Base-by-base conservation (phyloP, 2,329 filamentous ascomycete species). In the Bipolaris cookei region DNA sequence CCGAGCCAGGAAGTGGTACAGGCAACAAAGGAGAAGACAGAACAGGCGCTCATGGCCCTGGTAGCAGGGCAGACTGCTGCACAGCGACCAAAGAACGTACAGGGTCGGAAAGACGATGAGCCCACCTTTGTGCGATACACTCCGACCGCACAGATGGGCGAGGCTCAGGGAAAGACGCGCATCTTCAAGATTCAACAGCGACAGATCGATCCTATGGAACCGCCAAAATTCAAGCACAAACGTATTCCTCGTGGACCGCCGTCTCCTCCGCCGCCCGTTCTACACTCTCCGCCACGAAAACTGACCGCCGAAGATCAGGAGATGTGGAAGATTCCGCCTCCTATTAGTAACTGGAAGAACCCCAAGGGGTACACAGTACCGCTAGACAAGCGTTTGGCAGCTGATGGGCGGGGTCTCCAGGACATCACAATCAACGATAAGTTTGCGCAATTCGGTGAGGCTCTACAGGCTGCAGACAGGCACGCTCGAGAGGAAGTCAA, bases 341-440 rank as follows among this genome's bases (percentile, higher is more conserved):
- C 94, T 0, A 89, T 99, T 1, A 96, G 91, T 18, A 98, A 98
- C 77, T 99, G 95, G 95, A 99, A 99, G 85, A 99, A 99, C 76
- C 91, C 94, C 1, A 98, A 98, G 80, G 95, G 95, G 69, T 99
- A 97, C 73, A 99, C 95, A 0, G 91, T 99, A 1, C 92, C 95
- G 0, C 78, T 99, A 49, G 95, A 99, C 76, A 99, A 99, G 81
- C 89, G 95, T 73, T 80, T 99, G 66, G 95, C 95, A 16, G 94
- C 95, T 7, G 94, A 98, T 76, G 95, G 95, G 11, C 86, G 95
- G 69, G 92, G 92, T 0, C 76, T 99, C 61, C 92, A 97, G 76
- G 95, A 99, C 74, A 88, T 97, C 39, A 90, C 92, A 6, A 98
- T 99, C 79, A 98, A 97, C 78, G 95, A 99, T 82, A 98, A 97